Evolutionary conservation across 257 asterid genomes (phyloP), one percentile per base, ranked within the genome.

Genomic region (Orobanche coerulescens): DNA sequence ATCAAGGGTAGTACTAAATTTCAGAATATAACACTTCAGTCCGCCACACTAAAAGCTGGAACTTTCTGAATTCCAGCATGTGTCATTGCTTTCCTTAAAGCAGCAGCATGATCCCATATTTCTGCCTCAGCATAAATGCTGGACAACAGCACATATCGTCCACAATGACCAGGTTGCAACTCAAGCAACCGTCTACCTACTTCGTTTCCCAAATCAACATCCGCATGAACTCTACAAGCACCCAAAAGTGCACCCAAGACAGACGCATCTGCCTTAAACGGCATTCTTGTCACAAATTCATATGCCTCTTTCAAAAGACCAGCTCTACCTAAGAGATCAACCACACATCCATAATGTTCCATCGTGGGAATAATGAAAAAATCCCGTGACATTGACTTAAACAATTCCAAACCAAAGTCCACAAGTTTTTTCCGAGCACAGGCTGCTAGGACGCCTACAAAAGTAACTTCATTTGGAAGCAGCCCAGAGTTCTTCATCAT

Each of bases 261-360:
- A 50, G 96, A 78, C 22, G 79, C 85, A 76, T 86, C 93, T 6
- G 95, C 94, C 74, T 76, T 71, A 58, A 86, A 81, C 53, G 95
- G 95, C 93, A 92, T 88, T 65, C 64, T 80, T 53, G 37, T 59
- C 61, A 90, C 67, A 44, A 82, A 79, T 33, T 79, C 87, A 52
- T 75, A 69, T 1, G 95, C 93, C 76, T 88, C 98, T 58, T 43
- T 72, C 60, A 92, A 65, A 25, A 82, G 74, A 34, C 93, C 95
- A 5, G 95, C 94, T 78, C 90, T 76, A 46, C 88, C 88, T 59
- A 92, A 74, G 36, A 88, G 92, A 84, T 92, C 96, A 48, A 86
- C 93, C 19, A 88, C 79, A 71, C 96, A 86, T 58, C 94, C 98
- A 61, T 88, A 91, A 71, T 91, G 96, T 67, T 85, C 93, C 96